Percentiles rank a stretch among this genome's conserved stretches.
Evolutionary conservation across 768 basidiomycete genomes (phyloP).

Genomic region (Termitomyces sp.): DNA sequence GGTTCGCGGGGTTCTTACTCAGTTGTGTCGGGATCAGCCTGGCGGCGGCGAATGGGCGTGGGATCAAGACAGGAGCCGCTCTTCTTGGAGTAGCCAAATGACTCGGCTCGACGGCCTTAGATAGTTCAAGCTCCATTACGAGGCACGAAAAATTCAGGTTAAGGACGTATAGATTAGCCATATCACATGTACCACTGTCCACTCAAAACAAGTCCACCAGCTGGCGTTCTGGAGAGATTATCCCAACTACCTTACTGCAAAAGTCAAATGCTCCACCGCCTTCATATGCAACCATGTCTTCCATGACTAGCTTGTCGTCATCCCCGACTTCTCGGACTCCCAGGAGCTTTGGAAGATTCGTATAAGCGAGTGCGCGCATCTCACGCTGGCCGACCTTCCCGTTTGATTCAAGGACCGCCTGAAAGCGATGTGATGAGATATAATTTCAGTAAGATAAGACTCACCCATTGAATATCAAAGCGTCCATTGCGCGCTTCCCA

Average conservation of each 20-base stretch:
- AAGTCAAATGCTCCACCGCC: slow-evolving; percentile 55
- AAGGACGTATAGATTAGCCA: slow-evolving; percentile 15
- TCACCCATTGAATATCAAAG: slow-evolving; percentile 77
- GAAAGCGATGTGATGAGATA: background rate
- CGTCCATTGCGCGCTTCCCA: slow-evolving; percentile 73
- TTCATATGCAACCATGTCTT: slow-evolving; percentile 56
- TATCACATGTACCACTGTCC: slow-evolving; percentile 6
- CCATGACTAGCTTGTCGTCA: slow-evolving; percentile 25
- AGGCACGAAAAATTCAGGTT: slow-evolving; percentile 2
- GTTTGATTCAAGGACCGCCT: slow-evolving; percentile 45
- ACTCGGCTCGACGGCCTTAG: background rate
- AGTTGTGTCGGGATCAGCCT: slow-evolving; percentile 80
- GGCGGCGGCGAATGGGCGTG: slow-evolving; percentile 64
- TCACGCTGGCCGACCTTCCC: slow-evolving; percentile 33
- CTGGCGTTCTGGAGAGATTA: slow-evolving; percentile 46
- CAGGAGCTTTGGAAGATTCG: slow-evolving; percentile 34
- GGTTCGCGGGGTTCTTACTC: slow-evolving; percentile 77
- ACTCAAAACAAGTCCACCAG: slow-evolving; percentile 45
- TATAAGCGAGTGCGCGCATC: slow-evolving; percentile 38
- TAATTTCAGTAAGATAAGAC: slow-evolving; percentile 16
- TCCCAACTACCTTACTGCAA: slow-evolving; percentile 48
- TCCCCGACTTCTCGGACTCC: slow-evolving; percentile 34
- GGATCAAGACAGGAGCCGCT: slow-evolving; percentile 59
- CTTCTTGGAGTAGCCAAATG: slow-evolving; percentile 54
- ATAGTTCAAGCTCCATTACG: background rate